phyloP scores from a whole-genome alignment of 148 eudicot species.

The Fallopia convolvulus region DNA sequence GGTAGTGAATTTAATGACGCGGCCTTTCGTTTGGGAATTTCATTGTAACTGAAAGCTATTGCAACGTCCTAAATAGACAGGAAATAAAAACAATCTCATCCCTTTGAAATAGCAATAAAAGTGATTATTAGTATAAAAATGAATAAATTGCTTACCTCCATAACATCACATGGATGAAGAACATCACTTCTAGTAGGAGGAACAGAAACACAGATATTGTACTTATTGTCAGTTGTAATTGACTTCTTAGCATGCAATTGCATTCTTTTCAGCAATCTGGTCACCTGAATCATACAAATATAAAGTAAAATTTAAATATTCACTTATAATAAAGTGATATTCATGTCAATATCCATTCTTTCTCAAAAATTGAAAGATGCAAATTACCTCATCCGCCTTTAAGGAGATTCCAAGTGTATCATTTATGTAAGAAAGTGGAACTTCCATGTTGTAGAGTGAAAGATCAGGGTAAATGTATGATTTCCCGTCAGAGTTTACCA shows the following conservation, averaged over 20 bases:
- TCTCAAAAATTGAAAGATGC: neutral
- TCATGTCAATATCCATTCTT: no score
- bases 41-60: conserved; percentile 93
- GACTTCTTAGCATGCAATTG: conserved; percentile 59
- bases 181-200: conserved; percentile 97
- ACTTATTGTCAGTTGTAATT: conserved; percentile 23
- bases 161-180: conserved; percentile 97
- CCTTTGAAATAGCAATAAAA: neutral
- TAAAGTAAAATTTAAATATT: neutral
- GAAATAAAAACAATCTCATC: neutral
- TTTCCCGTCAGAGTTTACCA: conserved; percentile 58
- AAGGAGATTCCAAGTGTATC: conserved; percentile 60
- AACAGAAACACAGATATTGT: conserved; percentile 49
- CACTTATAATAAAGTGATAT: no score
- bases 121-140: neutral
- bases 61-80: conserved; percentile 65
- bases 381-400: conserved; percentile 61
- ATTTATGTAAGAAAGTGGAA: conserved; percentile 70
- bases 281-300: conserved; percentile 43
- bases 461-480: conserved; percentile 67
- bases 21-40: conserved; percentile 67
- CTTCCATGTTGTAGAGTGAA: conserved; percentile 65
- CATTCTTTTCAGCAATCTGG: conserved; percentile 67
- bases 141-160: conserved; percentile 58
- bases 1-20: conserved; percentile 68